phyloP scores from a whole-genome alignment of 2,329 filamentous ascomycete species.

The Torrubiellomyces zombiae region DNA sequence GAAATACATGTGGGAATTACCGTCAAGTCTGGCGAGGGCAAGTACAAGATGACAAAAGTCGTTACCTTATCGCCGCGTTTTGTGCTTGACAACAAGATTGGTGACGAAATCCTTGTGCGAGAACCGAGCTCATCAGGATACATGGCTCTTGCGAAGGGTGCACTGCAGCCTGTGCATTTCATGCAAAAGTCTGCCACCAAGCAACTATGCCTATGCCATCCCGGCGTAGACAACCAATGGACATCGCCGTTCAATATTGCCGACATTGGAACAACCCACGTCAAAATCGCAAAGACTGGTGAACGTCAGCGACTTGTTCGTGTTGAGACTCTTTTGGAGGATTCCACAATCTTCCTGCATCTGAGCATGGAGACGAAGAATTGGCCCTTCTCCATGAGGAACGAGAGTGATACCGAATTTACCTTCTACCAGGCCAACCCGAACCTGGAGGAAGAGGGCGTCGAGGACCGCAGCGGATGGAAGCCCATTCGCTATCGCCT shows the following conservation, averaged over 20 bases:
- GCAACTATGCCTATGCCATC: constrained; percentile 83
- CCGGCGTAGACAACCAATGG: constrained; percentile 92
- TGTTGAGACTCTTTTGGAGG: constrained; percentile 80
- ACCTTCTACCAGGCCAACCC: constrained; percentile 93
- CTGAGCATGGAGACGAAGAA: constrained; percentile 82
- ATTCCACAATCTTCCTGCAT: constrained; percentile 84
- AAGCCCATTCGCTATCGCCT: constrained; percentile 82
- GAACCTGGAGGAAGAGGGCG: constrained; percentile 79
- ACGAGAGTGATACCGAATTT: constrained; percentile 93
- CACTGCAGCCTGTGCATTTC: constrained; percentile 76
- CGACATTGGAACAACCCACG: constrained; percentile 77
- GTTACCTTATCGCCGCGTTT: constrained; percentile 87
- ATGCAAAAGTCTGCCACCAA: constrained; percentile 70
- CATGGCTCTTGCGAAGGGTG: constrained; percentile 59
- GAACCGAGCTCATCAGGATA: constrained; percentile 85
- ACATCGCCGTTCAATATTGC: constrained; percentile 96
- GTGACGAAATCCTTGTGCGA: constrained; percentile 74
- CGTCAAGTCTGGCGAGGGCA: constrained; percentile 80
- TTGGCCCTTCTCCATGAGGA: constrained; percentile 97
- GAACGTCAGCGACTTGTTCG: constrained; percentile 79
- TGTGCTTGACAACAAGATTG: constrained; percentile 82
- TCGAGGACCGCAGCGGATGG: constrained; percentile 74
- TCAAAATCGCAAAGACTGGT: constrained; percentile 83
- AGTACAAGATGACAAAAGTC: constrained; percentile 95
- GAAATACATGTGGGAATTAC: constrained; percentile 88